Base-by-base conservation (phyloP, 2,329 filamentous ascomycete species). In the Emydomyces testavorans region DNA sequence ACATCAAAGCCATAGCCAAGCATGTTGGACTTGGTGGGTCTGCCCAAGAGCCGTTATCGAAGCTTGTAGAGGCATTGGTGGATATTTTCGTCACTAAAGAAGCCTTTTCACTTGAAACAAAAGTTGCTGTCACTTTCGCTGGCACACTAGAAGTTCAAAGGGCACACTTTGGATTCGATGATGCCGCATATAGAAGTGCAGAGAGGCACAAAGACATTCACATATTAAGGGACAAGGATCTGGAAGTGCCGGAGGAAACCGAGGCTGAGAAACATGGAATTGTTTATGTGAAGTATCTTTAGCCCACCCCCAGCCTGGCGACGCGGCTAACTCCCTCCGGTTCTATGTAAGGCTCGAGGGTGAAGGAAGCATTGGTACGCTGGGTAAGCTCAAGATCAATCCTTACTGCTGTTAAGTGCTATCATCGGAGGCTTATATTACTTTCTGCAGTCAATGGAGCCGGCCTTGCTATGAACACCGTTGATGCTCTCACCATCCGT, bases 381-480 rank as follows among this genome's bases (percentile, higher is more conserved):
- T 93, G 8, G 68, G 68, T 70, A 62, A 54, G 54, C 46, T 15
- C 6, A n/a, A 34, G 6, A 37, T 5, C 4, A 37, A n/a, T n/a
- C 18, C 15, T n/a, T 28, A 20, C 8, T 21, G 4, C 2, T 36
- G 20, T 21, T 16, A 28, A 4, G n/a, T n/a, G 10, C 16, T n/a
- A n/a, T n/a, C n/a, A 36, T 34, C 6, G 18, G 13, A 51, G 4
- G 6, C n/a, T 29, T 6, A 5, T 15, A 15, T 10, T 7, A 29
- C 23, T 24, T 35, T 24, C 38, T 23, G 46, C 54, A 53, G 86
- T 94, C 54, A 94, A 94, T 59, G 87, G 88, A 36, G 88, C 89
- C 0, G 88, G 88, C 0, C 75, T 94, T 1, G 87, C 87, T 0
- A 92, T 94, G 84, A 92, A 92, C 62, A 94, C 87, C 0, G 80